phyloP scores from a whole-genome alignment of 2,329 filamentous ascomycete genomes.

The Sclerotinia glacialis region DNA sequence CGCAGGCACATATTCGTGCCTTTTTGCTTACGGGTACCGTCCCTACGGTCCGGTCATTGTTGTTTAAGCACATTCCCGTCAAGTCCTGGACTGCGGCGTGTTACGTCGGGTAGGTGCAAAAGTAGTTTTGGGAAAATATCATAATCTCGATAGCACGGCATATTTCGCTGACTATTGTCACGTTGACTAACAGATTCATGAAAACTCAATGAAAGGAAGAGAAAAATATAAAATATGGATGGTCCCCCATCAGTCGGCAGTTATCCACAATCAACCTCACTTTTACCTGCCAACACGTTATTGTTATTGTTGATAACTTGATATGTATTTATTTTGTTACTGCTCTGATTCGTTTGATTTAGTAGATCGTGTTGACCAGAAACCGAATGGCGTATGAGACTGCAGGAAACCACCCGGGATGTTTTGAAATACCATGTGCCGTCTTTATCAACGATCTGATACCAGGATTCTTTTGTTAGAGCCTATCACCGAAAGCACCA shows the following conservation, averaged over 20 bases:
- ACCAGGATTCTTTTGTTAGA: conserved; percentile 14
- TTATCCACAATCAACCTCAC: neutral
- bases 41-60: conserved; percentile 21
- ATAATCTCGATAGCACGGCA: conserved; percentile 13
- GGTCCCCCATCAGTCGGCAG: neutral
- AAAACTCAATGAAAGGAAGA: neutral
- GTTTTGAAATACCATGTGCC: neutral
- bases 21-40: conserved; percentile 20
- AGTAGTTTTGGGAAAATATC: neutral
- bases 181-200: neutral
- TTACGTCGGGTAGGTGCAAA: conserved; percentile 20
- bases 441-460: conserved; percentile 16
- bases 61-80: conserved; percentile 16
- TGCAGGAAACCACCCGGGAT: neutral
- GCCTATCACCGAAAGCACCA: neutral
- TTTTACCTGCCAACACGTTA: conserved; percentile 8
- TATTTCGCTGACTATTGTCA: conserved; percentile 14
- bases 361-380: no score
- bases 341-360: no score
- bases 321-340: neutral
- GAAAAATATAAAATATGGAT: conserved; percentile 1
- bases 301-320: no score
- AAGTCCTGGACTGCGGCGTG: neutral
- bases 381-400: neutral
- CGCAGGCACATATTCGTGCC: neutral